Conservation (phyloP, 23 red algal species). For the Gracilariopsis chorda region DNA sequence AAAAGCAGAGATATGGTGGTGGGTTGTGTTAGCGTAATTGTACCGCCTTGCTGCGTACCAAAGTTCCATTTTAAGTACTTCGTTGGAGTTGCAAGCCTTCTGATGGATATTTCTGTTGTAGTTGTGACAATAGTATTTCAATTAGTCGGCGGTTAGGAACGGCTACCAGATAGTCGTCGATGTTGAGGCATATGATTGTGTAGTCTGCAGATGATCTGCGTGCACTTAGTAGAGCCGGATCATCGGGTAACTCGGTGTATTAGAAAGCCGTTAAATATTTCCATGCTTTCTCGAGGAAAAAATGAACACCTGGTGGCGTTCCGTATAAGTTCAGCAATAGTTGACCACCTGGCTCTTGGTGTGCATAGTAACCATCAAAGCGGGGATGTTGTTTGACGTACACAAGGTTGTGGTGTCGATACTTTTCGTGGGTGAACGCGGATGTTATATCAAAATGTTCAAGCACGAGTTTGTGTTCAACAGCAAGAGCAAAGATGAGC, state of each 20-base stretch:
- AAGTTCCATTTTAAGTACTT: too few species aligned
- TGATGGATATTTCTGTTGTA: not conserved
- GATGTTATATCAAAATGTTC: slow-evolving; percentile 18
- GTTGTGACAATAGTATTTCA: not conserved
- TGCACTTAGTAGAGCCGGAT: not conserved
- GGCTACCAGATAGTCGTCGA: not conserved
- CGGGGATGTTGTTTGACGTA: not conserved
- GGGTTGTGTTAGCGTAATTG: too few species aligned
- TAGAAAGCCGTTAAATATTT: not conserved
- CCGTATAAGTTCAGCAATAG: not conserved
- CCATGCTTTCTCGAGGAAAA: not conserved
- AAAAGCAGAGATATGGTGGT: too few species aligned
- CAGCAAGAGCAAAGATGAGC: not conserved
- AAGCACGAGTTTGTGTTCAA: not conserved
- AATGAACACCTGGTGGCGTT: not conserved
- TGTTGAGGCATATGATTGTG: not conserved
- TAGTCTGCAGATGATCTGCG: not conserved
- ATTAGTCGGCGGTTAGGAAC: not conserved
- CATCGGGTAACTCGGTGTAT: not conserved
- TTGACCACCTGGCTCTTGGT: not conserved
- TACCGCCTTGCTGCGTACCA: too few species aligned
- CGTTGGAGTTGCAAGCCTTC: too few species aligned
- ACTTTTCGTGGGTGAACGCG: slow-evolving; percentile 6
- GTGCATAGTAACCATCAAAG: not conserved
- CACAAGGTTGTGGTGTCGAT: not conserved